A percentile compares a stretch with the other conserved stretches of the same genome.
Conservation (phyloP, 2,329 filamentous ascomycete genomes). For the Cyphellophora europaea region DNA sequence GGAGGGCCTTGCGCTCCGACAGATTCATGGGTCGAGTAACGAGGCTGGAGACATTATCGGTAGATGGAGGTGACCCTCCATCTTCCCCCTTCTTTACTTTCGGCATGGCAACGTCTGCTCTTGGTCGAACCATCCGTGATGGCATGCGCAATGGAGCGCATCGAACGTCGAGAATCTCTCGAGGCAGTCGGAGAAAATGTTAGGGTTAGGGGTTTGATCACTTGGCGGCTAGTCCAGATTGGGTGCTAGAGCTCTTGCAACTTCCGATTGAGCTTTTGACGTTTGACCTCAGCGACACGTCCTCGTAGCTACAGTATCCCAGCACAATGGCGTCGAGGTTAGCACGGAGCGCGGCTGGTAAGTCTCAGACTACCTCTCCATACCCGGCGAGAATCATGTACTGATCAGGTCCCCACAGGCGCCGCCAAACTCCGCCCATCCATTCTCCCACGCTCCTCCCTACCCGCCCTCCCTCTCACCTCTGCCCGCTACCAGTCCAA, state of each 20-base stretch:
- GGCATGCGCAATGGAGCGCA: too few species aligned
- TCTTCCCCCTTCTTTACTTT: neutral
- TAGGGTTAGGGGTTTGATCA: neutral
- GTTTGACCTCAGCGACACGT: neutral
- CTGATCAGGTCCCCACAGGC: constrained; percentile 46
- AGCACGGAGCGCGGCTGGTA: constrained; percentile 91
- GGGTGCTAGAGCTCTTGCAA: neutral
- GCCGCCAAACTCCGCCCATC: constrained; percentile 77
- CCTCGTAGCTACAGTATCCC: neutral
- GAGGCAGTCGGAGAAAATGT: too few species aligned
- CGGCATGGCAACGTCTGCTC: neutral
- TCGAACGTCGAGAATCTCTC: too few species aligned
- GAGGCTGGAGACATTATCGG: constrained; percentile 3
- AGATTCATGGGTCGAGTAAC: constrained; percentile 44
- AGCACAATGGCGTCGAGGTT: constrained; percentile 92
- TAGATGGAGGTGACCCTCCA: neutral
- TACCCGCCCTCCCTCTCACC: constrained; percentile 65
- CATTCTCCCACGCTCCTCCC: constrained; percentile 47
- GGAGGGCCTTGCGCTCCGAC: constrained; percentile 67
- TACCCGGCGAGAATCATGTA: constrained; percentile 10
- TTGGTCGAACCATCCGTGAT: too few species aligned
- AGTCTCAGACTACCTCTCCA: constrained; percentile 35
- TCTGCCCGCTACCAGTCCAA: constrained; percentile 63
- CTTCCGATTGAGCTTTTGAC: neutral
- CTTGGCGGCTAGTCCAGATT: neutral